Percentiles rank a stretch among this genome's conserved stretches.
These are phyloP conservation scores for Arachis stenosperma DNA, from an alignment of 306 rosid species.

Conservation along the genomic window DNA sequence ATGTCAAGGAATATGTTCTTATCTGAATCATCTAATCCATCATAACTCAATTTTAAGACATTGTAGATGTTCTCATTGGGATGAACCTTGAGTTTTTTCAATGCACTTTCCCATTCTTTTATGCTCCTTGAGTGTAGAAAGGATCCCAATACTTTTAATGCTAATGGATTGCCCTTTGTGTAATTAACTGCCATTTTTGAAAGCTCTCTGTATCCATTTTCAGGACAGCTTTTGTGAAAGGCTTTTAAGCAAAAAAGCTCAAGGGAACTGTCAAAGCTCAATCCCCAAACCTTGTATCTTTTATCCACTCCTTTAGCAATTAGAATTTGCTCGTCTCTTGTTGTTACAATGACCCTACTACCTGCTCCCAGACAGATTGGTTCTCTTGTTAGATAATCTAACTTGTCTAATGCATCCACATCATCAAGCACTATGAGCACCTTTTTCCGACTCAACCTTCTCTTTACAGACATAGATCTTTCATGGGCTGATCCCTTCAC, in stretches of 20 bases:
- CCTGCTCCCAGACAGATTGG: not conserved
- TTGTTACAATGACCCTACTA: not conserved
- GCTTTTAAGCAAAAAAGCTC: not conserved
- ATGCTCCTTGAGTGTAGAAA: not conserved
- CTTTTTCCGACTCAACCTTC: not conserved
- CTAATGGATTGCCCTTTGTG: not conserved
- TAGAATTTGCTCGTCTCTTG: not conserved
- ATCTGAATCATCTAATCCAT: not conserved
- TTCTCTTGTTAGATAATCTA: not conserved
- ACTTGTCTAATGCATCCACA: not conserved
- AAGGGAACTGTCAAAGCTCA: not conserved
- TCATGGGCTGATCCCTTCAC: not conserved
- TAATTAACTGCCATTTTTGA: not conserved
- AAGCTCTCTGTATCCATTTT: not conserved
- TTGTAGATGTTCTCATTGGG: not conserved
- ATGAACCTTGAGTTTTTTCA: not conserved
- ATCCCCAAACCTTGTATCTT: not conserved
- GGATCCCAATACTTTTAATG: not conserved
- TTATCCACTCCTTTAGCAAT: not conserved
- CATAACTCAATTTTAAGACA: not conserved
- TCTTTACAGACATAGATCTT: no score
- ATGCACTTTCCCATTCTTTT: not conserved
- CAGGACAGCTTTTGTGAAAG: not conserved
- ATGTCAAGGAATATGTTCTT: not conserved
- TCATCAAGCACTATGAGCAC: conserved; percentile 1